phyloP scores from a whole-genome alignment of 2,329 filamentous ascomycete species.

The Hypoxylon sp. region DNA sequence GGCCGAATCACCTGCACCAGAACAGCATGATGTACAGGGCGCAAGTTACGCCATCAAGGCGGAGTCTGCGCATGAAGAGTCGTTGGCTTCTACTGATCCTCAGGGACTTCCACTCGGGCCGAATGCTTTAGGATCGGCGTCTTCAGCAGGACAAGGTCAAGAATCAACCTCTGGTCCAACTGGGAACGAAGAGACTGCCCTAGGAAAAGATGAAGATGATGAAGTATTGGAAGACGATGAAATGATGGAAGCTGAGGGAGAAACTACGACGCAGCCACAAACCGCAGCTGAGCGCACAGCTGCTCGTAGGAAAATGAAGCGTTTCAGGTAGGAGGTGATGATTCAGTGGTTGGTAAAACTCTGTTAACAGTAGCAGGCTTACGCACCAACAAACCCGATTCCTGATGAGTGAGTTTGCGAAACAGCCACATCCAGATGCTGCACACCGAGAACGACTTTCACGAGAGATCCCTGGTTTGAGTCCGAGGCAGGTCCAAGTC shows the following conservation, averaged over 20 bases:
- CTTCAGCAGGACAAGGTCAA: conserved; percentile 56
- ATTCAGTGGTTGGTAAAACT: conserved; percentile 14
- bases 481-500: conserved; percentile 93
- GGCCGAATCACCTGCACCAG: conserved; percentile 57
- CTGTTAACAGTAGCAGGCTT: conserved; percentile 71
- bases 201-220: conserved; percentile 66
- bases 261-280: conserved; percentile 52
- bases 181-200: conserved; percentile 58
- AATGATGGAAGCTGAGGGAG: conserved; percentile 65
- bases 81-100: conserved; percentile 58
- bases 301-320: conserved; percentile 77
- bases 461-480: conserved; percentile 90
- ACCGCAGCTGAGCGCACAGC: conserved; percentile 67
- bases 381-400: conserved; percentile 98
- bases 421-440: conserved; percentile 93
- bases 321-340: conserved; percentile 74
- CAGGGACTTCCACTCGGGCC: conserved; percentile 58
- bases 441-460: conserved; percentile 90
- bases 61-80: conserved; percentile 59
- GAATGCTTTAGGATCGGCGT: conserved; percentile 59
- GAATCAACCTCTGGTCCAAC: conserved; percentile 55
- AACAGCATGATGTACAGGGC: conserved; percentile 54
- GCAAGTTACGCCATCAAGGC: conserved; percentile 58
- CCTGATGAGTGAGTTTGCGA: conserved; percentile 96
- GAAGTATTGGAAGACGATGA: conserved; percentile 69